Evolutionary conservation across 768 basidiomycete genomes (phyloP), one percentile per base, ranked within the genome.

Genomic region (Jaapia argillacea): DNA sequence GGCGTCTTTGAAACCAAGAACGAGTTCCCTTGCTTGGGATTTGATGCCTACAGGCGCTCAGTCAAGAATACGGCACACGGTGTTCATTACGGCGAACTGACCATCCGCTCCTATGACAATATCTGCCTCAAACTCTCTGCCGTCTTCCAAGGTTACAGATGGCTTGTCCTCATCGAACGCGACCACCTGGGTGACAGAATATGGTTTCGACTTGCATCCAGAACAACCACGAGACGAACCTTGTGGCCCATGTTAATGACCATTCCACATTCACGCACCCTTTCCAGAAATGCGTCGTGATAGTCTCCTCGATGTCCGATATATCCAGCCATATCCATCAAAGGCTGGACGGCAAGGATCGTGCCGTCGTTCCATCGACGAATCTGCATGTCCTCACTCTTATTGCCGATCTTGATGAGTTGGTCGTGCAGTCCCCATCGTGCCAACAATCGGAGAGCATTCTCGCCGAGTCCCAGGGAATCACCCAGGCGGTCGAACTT

Each of bases 21-120:
- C 28, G 10, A 33, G 28, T 16, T 33, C 28, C 16, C 28, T 10
- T 10, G 28, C 28, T 10, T 10, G 28, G 16, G 28, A 33, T 33
- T 33, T 33, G 28, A 33, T 33, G 16, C 28, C 28, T 33, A 16
- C 10, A 10, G 16, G 28, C n/a, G n/a, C n/a, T n/a, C n/a, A n/a
- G n/a, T n/a, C n/a, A n/a, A n/a, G n/a, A n/a, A n/a, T n/a, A n/a
- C n/a, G n/a, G n/a, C n/a, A n/a, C n/a, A n/a, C n/a, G n/a, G n/a
- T n/a, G n/a, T n/a, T n/a, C n/a, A n/a, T n/a, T n/a, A n/a, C 28
- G 28, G 28, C 16, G 10, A 33, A 10, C 14, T 42, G 49, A 13
- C 51, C 51, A 35, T 53, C 51, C 26, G 51, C 51, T 13, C 51
- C 51, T n/a, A 53, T 37, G 26, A 53, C 40, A 21, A 53, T 31